phyloP scores from a whole-genome alignment of 2,329 filamentous ascomycete species.

The Byssoonygena ceratinophila region DNA sequence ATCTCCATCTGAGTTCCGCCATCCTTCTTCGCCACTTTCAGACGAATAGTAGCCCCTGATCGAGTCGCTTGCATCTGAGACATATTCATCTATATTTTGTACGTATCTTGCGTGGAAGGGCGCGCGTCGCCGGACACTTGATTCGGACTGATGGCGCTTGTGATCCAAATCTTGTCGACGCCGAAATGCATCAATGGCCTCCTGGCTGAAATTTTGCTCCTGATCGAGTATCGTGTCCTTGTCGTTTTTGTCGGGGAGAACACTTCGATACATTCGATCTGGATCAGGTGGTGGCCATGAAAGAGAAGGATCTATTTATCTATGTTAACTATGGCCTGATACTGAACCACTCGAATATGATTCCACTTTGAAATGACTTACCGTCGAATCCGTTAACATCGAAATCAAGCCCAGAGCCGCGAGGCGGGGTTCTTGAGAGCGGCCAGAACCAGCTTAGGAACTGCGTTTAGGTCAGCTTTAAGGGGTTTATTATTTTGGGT shows the following conservation, averaged over 20 bases:
- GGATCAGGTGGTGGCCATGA: constrained; percentile 43
- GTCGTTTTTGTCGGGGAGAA: constrained; percentile 13
- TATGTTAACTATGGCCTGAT: neutral
- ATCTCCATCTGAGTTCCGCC: constrained; percentile 54
- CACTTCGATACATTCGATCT: constrained; percentile 37
- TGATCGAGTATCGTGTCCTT: constrained; percentile 12
- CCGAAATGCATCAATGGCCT: constrained; percentile 45
- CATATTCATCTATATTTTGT: constrained; percentile 15
- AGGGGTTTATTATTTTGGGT: too few species aligned
- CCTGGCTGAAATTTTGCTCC: constrained; percentile 21
- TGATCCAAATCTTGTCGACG: constrained; percentile 45
- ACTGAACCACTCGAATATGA: neutral
- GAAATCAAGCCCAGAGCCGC: constrained; percentile 41
- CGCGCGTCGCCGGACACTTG: constrained; percentile 30
- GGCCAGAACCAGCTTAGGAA: constrained; percentile 52
- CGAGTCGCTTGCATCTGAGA: constrained; percentile 16
- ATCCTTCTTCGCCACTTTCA: constrained; percentile 48
- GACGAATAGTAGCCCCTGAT: constrained; percentile 19
- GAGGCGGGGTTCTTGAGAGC: constrained; percentile 42
- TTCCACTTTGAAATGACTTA: constrained; percentile 15
- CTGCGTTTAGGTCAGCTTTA: constrained; percentile 19
- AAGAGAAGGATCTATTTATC: constrained; percentile 25
- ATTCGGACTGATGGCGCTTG: constrained; percentile 31
- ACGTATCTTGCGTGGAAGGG: constrained; percentile 34
- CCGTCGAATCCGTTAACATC: constrained; percentile 53